A percentile compares a stretch with the other conserved stretches of the same genome.
Conservation (phyloP, 2,329 filamentous ascomycete species). For the Alternaria novae-zelandiae region DNA sequence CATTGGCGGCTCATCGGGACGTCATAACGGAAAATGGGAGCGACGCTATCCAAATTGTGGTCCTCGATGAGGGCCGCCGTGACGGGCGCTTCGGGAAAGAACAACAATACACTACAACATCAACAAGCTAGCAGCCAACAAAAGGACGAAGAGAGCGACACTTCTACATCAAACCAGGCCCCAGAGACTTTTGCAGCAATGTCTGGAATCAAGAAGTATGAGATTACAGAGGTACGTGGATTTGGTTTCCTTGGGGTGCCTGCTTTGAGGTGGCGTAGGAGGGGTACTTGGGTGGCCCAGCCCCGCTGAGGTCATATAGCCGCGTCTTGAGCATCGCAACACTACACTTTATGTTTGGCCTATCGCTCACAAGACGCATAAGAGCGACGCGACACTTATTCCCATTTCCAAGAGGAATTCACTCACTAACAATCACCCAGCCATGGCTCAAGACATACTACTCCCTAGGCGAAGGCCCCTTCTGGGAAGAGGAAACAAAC, state of each 20-base stretch:
- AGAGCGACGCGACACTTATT: background rate
- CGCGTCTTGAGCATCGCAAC: slow-evolving; percentile 3
- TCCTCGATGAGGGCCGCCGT: slow-evolving; percentile 28
- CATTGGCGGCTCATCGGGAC: slow-evolving; percentile 33
- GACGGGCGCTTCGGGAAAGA: slow-evolving; percentile 19
- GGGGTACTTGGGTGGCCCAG: slow-evolving; percentile 29
- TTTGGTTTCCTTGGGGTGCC: background rate
- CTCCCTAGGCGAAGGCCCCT: slow-evolving; percentile 75
- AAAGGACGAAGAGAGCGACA: slow-evolving; percentile 21
- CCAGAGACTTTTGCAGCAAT: slow-evolving; percentile 23
- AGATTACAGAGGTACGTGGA: slow-evolving; percentile 45
- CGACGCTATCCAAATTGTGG: slow-evolving; percentile 46
- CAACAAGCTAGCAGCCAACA: slow-evolving; percentile 16
- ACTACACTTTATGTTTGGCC: background rate
- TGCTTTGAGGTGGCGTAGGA: slow-evolving; percentile 15
- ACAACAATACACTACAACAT: slow-evolving; percentile 15
- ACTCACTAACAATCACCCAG: slow-evolving; percentile 30
- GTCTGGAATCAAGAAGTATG: slow-evolving; percentile 42
- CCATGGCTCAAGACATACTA: slow-evolving; percentile 68
- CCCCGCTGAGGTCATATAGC: slow-evolving; percentile 32
- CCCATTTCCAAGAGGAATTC: background rate
- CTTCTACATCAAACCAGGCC: slow-evolving; percentile 19
- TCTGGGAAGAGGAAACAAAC: slow-evolving; percentile 70
- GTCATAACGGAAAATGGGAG: slow-evolving; percentile 37
- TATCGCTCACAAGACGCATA: background rate